phyloP scores from a whole-genome alignment of 495 filamentous ascomycete genomes.

The Hypoxylon fuscum region DNA sequence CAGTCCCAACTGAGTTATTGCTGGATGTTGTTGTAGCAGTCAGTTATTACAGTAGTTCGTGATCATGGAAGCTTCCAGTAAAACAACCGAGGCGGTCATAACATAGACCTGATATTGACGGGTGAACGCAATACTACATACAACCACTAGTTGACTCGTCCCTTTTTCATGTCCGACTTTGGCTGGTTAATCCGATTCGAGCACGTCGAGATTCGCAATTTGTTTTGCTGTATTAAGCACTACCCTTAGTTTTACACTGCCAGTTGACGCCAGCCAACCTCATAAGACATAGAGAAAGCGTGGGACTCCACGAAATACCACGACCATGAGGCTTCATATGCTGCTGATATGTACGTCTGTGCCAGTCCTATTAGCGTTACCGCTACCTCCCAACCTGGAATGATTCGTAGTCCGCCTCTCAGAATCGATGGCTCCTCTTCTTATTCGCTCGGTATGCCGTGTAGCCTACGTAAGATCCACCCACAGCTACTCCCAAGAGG shows the following conservation, averaged over 20 bases:
- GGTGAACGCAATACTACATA: not conserved
- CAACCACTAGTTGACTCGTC: not conserved
- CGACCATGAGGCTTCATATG: slow-evolving; percentile 21
- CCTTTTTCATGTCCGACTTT: not conserved
- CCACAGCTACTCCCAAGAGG: slow-evolving; percentile 73
- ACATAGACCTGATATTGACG: not conserved
- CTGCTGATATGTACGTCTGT: slow-evolving; percentile 30
- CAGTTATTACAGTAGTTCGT: slow-evolving; percentile 8
- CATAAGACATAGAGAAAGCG: slow-evolving; percentile 22
- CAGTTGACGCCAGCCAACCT: slow-evolving; percentile 28
- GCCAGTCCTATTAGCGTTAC: slow-evolving; percentile 13
- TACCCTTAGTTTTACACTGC: slow-evolving; percentile 39
- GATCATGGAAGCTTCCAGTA: slow-evolving; percentile 13
- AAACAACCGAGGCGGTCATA: not conserved
- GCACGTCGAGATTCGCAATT: slow-evolving; percentile 14
- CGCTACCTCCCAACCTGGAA: slow-evolving; percentile 1
- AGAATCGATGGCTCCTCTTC: slow-evolving; percentile 83
- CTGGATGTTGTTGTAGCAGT: not conserved
- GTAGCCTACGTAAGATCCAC: slow-evolving; percentile 82
- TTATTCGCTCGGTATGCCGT: slow-evolving; percentile 78
- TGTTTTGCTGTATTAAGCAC: slow-evolving; percentile 27
- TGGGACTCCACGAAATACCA: slow-evolving; percentile 10
- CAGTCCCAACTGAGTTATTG: slow-evolving; percentile 2
- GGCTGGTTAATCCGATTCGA: not conserved
- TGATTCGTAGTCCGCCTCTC: slow-evolving; percentile 31